Evolutionary conservation across 2,329 filamentous ascomycete genomes (phyloP).

Genomic region (Aspergillus sp.): DNA sequence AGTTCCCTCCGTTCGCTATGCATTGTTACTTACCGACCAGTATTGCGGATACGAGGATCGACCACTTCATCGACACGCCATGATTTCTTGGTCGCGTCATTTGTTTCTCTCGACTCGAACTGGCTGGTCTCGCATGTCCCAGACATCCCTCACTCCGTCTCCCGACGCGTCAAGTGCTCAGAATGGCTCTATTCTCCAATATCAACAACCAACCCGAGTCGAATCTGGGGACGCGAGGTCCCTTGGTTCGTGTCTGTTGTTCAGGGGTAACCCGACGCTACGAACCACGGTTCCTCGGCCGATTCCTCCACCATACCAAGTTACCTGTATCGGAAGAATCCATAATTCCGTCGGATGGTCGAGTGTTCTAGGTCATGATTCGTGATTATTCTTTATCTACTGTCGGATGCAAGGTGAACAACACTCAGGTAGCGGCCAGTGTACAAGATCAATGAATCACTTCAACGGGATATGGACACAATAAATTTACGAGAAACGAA

Average conservation of each 20-base stretch:
- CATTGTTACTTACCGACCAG: no score
- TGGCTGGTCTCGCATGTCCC: not conserved
- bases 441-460: no score
- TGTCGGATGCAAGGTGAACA: no score
- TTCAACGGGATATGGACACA: conserved; percentile 12
- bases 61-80: no score
- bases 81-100: not conserved
- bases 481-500: conserved; percentile 2
- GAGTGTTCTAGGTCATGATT: no score
- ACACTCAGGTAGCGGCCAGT: no score
- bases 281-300: conserved; percentile 23
- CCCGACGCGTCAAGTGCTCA: no score
- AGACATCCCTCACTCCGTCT: no score
- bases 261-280: conserved; percentile 23
- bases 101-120: not conserved
- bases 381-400: no score
- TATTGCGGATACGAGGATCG: no score
- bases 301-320: conserved; percentile 1
- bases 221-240: conserved; percentile 6
- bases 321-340: not conserved
- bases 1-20: no score
- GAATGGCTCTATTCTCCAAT: not conserved
- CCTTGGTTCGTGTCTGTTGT: conserved; percentile 19
- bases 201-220: conserved; percentile 1
- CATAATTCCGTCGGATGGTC: no score